These are phyloP conservation scores for Pseudogymnoascus sp. DNA, from an alignment of 2,329 filamentous ascomycete species.

Conservation along the genomic window DNA sequence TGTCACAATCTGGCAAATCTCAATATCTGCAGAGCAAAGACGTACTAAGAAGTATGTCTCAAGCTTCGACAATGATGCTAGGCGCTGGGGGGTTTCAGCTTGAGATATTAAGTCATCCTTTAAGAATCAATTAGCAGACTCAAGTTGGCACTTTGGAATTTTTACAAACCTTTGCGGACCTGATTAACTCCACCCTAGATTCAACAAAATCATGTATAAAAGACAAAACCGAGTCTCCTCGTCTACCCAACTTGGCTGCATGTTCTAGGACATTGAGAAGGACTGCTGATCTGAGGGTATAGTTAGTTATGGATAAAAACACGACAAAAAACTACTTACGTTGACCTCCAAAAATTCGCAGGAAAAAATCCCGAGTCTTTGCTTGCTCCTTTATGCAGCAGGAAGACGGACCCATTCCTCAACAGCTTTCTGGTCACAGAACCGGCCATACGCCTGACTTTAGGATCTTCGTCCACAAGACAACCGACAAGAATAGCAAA, in stretches of 20 bases:
- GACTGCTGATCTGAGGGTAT: constrained; percentile 25
- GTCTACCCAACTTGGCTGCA: constrained; percentile 21
- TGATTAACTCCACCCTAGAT: constrained; percentile 48
- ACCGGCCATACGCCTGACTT: constrained; percentile 27
- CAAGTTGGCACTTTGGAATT: not conserved
- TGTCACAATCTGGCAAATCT: constrained; percentile 59
- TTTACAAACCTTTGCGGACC: constrained; percentile 27
- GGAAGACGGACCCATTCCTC: constrained; percentile 21
- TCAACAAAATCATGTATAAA: constrained; percentile 51
- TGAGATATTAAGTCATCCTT: constrained; percentile 51
- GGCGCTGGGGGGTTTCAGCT: constrained; percentile 50
- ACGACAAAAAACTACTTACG: constrained; percentile 25
- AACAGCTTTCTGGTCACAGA: constrained; percentile 27
- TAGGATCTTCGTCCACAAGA: constrained; percentile 29
- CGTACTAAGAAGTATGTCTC: constrained; percentile 59
- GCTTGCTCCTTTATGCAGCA: constrained; percentile 23
- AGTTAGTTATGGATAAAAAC: not conserved
- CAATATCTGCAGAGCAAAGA: constrained; percentile 59
- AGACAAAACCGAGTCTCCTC: constrained; percentile 25
- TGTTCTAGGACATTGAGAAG: constrained; percentile 27
- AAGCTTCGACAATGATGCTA: constrained; percentile 46
- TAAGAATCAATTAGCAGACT: constrained; percentile 14
- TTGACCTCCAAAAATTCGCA: constrained; percentile 32
- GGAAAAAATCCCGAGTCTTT: constrained; percentile 22
- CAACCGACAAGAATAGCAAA: constrained; percentile 28